Evolutionary conservation across 2,329 filamentous ascomycete genomes (phyloP), one percentile per base, ranked within the genome.

Genomic region (Orbilia ellipsospora): DNA sequence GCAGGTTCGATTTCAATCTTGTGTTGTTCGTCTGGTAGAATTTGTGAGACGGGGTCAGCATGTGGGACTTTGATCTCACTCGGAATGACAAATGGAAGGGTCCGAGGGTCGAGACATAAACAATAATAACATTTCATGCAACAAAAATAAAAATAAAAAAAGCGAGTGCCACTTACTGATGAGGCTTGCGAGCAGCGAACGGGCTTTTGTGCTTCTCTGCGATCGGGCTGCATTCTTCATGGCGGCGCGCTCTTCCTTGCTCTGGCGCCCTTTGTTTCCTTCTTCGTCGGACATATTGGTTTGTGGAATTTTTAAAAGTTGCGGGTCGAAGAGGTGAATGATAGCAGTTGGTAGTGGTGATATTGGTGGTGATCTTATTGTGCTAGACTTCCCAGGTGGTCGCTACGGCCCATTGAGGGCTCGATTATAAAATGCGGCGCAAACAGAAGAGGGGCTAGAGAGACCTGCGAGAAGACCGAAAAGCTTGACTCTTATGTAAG

Each of bases 341-440:
- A 36, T 15, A 48, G 44, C 15, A 15, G 44, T 15, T 48, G 10
- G 20, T 28, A 26, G 55, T 65, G 61, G 59, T 65, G n/a, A n/a
- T n/a, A n/a, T n/a, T n/a, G 23, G 16, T 51, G 68, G 61, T 48
- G 50, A 61, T 59, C 63, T 23, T 31, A 61, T 36, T 63, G 52
- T 62, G 23, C 62, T 67, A 67, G 36, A 64, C 44, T 62, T 66
- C 70, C 67, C 63, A 68, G 63, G 70, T 74, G 70, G 67, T 68
- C 70, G 44, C 44, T 48, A 74, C 57, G 61, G 70, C 62, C 70
- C 70, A 74, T 74, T 74, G 70, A 74, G 63, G 70, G 70, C 70
- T 36, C 63, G 62, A 61, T 44, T 74, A 74, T 67, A 73, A 74
- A 74, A 68, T 74, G 70, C 70, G 70, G 70, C 70, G 70, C 70